A percentile compares a stretch with the other conserved stretches of the same genome.
phyloP scores from a whole-genome alignment of 129 eudicot species.

The Artemisia tridentata region DNA sequence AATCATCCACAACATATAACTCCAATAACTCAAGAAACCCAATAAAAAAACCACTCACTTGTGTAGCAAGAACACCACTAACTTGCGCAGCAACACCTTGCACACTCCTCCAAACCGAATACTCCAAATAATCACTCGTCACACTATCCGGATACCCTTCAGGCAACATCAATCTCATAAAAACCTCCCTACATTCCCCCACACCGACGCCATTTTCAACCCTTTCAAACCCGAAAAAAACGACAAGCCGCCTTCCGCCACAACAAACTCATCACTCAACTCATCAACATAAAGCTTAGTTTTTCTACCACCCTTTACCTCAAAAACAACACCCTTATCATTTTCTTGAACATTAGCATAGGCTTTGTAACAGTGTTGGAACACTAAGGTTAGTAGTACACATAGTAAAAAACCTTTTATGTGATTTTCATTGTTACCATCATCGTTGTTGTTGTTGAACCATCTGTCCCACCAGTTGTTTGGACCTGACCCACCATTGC shows the following conservation, averaged over 20 bases:
- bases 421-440: conserved; percentile 15
- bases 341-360: conserved; percentile 32
- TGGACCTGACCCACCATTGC: neutral
- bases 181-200: conserved; percentile 60
- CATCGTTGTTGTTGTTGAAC: conserved; percentile 14
- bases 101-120: conserved; percentile 93
- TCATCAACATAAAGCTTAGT: neutral
- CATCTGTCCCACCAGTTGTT: conserved; percentile 36
- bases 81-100: conserved; percentile 97
- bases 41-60: conserved; percentile 33
- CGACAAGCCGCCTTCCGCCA: conserved; percentile 11
- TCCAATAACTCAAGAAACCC: neutral
- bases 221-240: neutral
- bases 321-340: neutral
- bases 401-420: conserved; percentile 8
- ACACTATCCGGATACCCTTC: conserved; percentile 94
- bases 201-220: conserved; percentile 16
- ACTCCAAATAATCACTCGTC: conserved; percentile 89
- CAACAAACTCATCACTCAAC: conserved; percentile 58
- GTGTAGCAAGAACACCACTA: conserved; percentile 95
- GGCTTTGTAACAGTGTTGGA: conserved; percentile 41
- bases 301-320: no score
- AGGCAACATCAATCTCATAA: conserved; percentile 71
- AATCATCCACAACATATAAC: neutral
- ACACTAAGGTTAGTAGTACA: conserved; percentile 4